Percentiles rank a stretch among this genome's conserved stretches.
phyloP scores from a whole-genome alignment of 441 rosid species.

The Jatropha podagrica region DNA sequence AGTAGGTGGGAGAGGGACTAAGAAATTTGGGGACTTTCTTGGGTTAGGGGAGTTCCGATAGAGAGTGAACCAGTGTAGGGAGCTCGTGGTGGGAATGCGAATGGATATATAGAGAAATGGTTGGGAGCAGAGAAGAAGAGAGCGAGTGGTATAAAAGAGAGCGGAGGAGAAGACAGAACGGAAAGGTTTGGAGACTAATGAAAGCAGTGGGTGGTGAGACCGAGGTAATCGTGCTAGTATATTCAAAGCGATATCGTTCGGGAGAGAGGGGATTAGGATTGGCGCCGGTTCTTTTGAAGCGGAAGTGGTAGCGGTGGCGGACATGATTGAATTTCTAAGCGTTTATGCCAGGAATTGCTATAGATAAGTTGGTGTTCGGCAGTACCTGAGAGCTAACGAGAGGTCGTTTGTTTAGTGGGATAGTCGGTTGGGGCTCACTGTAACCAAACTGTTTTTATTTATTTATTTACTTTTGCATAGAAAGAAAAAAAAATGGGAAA shows the following conservation, averaged over 20 bases:
- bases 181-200: conserved; percentile 63
- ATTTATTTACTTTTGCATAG: too few species aligned
- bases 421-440: too few species aligned
- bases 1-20: conserved; percentile 49
- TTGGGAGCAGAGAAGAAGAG: conserved; percentile 44
- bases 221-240: conserved; percentile 70
- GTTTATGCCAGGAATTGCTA: not conserved
- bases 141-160: conserved; percentile 53
- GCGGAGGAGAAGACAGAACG: conserved; percentile 59
- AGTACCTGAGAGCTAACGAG: not conserved
- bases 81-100: conserved; percentile 32
- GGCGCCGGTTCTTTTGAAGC: not conserved
- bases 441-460: too few species aligned
- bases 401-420: not conserved
- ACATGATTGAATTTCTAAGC: not conserved
- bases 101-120: conserved; percentile 34
- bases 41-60: conserved; percentile 22
- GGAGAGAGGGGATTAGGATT: conserved; percentile 48
- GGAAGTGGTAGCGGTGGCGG: conserved; percentile 17
- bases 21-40: conserved; percentile 12
- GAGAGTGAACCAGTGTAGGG: conserved; percentile 47
- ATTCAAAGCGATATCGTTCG: conserved; percentile 66
- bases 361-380: not conserved
- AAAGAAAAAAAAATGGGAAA: too few species aligned
- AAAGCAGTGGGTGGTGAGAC: conserved; percentile 53